phyloP scores from a whole-genome alignment of 352 stramenopile species.

The Lagenidium sp. region DNA sequence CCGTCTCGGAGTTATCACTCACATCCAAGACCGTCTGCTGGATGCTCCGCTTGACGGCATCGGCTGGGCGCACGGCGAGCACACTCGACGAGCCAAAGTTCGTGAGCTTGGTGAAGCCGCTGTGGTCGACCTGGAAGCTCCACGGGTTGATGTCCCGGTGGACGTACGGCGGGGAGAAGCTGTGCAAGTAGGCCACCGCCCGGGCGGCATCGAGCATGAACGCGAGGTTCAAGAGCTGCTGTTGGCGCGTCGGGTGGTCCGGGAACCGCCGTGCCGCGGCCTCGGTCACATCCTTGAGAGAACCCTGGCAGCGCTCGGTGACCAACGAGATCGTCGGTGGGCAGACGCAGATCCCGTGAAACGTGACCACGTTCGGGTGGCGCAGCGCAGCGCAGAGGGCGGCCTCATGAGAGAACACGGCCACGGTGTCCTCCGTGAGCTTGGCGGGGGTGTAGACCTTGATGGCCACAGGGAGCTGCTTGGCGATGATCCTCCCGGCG shows the following conservation, averaged over 20 bases:
- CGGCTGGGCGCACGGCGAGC: constrained; percentile 10
- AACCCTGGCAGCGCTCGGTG: constrained; percentile 66
- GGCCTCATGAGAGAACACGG: constrained; percentile 46
- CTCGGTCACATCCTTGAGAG: constrained; percentile 28
- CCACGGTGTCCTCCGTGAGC: constrained; percentile 44
- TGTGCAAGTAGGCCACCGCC: constrained; percentile 62
- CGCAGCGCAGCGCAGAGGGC: constrained; percentile 27
- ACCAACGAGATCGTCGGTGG: constrained; percentile 62
- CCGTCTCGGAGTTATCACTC: constrained; percentile 35
- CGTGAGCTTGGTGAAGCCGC: constrained; percentile 60
- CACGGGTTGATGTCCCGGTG: constrained; percentile 65
- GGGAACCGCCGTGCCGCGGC: not conserved
- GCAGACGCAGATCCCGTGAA: constrained; percentile 60
- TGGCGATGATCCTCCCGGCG: constrained; percentile 20
- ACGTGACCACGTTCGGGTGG: constrained; percentile 49
- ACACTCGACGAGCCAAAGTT: constrained; percentile 66
- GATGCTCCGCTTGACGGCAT: not conserved
- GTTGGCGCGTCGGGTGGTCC: constrained; percentile 10
- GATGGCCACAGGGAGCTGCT: constrained; percentile 29
- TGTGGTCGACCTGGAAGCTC: constrained; percentile 70
- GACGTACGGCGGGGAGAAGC: constrained; percentile 59
- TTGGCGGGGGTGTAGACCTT: constrained; percentile 51
- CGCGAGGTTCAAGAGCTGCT: constrained; percentile 47
- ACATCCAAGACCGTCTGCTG: constrained; percentile 2
- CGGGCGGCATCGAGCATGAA: constrained; percentile 61